These are phyloP conservation scores for Cytospora paraplurivora DNA, from an alignment of 2,329 filamentous ascomycete genomes.

Conservation along the genomic window DNA sequence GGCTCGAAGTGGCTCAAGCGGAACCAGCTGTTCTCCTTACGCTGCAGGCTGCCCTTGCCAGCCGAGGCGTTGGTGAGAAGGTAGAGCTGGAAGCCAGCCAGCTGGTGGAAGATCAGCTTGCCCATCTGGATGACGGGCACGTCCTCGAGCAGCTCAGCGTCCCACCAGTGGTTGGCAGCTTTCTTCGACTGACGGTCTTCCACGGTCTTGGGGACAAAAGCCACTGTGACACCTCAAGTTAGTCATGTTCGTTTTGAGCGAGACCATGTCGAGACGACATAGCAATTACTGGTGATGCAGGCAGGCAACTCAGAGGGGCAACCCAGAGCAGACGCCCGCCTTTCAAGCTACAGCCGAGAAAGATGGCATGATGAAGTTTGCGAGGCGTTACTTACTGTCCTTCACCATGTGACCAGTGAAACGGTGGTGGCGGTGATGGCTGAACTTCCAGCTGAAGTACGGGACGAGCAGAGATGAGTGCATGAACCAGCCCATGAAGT, in stretches of 20 bases:
- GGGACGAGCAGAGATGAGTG: conserved; percentile 69
- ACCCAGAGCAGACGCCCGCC: too few species aligned
- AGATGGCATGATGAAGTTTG: neutral
- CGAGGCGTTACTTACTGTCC: conserved; percentile 47
- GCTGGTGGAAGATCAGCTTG: conserved; percentile 61
- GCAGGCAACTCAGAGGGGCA: neutral
- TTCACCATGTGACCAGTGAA: conserved; percentile 69
- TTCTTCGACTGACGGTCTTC: conserved; percentile 41
- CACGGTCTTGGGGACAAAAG: conserved; percentile 58
- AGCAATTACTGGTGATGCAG: neutral
- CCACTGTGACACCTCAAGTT: conserved; percentile 38
- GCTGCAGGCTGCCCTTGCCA: conserved; percentile 51
- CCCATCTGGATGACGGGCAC: conserved; percentile 58
- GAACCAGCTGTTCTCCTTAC: conserved; percentile 44
- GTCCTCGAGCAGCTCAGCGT: conserved; percentile 62
- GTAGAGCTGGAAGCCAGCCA: conserved; percentile 66
- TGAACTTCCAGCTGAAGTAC: conserved; percentile 74
- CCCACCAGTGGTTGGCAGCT: conserved; percentile 45
- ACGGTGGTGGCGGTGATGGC: conserved; percentile 69
- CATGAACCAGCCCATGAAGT: conserved; percentile 63
- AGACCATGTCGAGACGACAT: neutral
- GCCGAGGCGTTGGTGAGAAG: conserved; percentile 60
- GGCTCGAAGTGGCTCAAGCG: conserved; percentile 62
- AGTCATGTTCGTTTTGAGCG: neutral
- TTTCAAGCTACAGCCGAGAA: too few species aligned